Conservation (phyloP, 2,329 filamentous ascomycete species). For the Colletotrichum magnum region DNA sequence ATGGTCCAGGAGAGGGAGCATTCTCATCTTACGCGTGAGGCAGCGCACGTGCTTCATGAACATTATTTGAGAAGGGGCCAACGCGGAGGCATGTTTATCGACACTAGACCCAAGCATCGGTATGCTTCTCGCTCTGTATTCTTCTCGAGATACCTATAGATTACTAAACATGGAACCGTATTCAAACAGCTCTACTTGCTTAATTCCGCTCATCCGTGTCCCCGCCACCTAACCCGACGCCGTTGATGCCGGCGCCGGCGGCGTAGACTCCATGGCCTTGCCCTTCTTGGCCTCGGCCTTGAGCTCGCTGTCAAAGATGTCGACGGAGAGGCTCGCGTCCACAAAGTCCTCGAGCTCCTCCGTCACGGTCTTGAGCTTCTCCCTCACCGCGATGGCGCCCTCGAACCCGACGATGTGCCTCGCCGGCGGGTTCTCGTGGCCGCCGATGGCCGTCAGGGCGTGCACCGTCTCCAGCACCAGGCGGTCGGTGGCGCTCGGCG, state of each 20-base stretch:
- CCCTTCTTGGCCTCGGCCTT: constrained; percentile 65
- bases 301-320: constrained; percentile 75
- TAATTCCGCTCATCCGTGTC: background rate
- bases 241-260: constrained; percentile 38
- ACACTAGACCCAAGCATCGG: no score
- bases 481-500: constrained; percentile 76
- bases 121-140: constrained; percentile 1
- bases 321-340: constrained; percentile 87
- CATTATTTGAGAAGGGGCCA: background rate
- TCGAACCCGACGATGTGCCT: constrained; percentile 95
- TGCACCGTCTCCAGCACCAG: constrained; percentile 92
- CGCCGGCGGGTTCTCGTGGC: constrained; percentile 94
- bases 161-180: background rate
- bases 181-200: background rate
- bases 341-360: constrained; percentile 98
- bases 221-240: constrained; percentile 20
- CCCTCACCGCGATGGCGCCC: constrained; percentile 88
- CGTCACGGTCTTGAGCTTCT: constrained; percentile 96
- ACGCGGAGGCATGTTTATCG: background rate
- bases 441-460: constrained; percentile 91
- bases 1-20: background rate
- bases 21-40: background rate
- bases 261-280: constrained; percentile 47
- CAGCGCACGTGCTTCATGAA: background rate
- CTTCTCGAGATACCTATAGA: constrained; percentile 32